These are phyloP conservation scores for Zygoascus bituminiphila DNA, from an alignment of 805 yeast species.

Conservation along the genomic window DNA sequence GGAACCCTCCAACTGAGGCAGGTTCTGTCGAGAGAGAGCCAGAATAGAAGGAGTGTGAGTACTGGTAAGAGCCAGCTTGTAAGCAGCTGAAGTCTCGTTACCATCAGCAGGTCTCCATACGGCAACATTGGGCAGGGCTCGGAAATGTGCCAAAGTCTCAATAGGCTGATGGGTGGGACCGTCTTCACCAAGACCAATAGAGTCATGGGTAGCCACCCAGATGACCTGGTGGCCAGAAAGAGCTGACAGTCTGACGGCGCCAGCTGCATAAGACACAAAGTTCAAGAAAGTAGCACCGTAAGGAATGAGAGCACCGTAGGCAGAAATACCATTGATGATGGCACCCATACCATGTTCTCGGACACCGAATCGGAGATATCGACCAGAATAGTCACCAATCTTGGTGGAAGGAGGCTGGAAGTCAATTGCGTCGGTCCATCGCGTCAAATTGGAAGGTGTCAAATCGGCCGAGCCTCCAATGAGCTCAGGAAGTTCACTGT, in stretches of 20 bases:
- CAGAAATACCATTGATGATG: slow-evolving; percentile 92
- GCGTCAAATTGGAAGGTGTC: slow-evolving; percentile 93
- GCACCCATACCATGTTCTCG: slow-evolving; percentile 99
- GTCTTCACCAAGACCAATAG: slow-evolving; percentile 51
- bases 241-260: slow-evolving; percentile 45
- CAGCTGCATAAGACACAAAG: slow-evolving; percentile 59
- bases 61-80: slow-evolving; percentile 51
- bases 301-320: slow-evolving; percentile 75
- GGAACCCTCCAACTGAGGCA: slow-evolving; percentile 88
- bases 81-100: slow-evolving; percentile 45
- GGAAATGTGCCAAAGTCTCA: slow-evolving; percentile 42
- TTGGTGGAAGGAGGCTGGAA: slow-evolving; percentile 83
- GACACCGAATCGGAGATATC: slow-evolving; percentile 95
- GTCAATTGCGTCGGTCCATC: slow-evolving; percentile 74
- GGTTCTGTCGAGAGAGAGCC: slow-evolving; percentile 73
- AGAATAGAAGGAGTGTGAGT: slow-evolving; percentile 57
- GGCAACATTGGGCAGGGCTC: slow-evolving; percentile 42
- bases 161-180: slow-evolving; percentile 55
- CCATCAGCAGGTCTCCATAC: slow-evolving; percentile 50
- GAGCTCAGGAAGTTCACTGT: slow-evolving; percentile 69
- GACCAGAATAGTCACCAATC: slow-evolving; percentile 81
- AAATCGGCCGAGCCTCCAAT: slow-evolving; percentile 98
- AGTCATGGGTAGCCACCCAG: slow-evolving; percentile 51
- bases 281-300: slow-evolving; percentile 98
- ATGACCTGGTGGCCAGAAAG: slow-evolving; percentile 38